Evolutionary conservation across 176 grass and related monocot genomes (phyloP).

Genomic region (Aegilops sharonensis): DNA sequence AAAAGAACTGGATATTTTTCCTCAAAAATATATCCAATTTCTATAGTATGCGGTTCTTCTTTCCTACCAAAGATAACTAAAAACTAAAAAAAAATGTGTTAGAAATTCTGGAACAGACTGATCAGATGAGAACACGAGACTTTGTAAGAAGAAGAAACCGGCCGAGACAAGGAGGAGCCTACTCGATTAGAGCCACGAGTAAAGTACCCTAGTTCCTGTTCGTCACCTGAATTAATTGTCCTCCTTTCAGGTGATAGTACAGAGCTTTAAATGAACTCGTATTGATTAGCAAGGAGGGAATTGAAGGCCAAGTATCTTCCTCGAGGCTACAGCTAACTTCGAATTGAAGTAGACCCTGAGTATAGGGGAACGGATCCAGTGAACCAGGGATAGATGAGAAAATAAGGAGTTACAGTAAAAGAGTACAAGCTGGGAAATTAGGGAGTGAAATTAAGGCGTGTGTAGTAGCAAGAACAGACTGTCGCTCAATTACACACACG

Average conservation of each 20-base stretch:
- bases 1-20: slow-evolving; percentile 14
- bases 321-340: slow-evolving; percentile 18
- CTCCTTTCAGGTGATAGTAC: slow-evolving; percentile 33
- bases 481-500: slow-evolving; percentile 14
- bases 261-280: slow-evolving; percentile 59
- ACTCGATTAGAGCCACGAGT: slow-evolving; percentile 9
- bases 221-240: slow-evolving; percentile 52
- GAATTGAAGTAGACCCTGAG: slow-evolving; percentile 31
- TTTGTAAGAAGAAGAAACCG: slow-evolving; percentile 10
- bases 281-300: slow-evolving; percentile 35
- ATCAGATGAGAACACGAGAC: slow-evolving; percentile 18
- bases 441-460: neutral
- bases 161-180: neutral
- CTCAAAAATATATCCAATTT: neutral
- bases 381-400: slow-evolving; percentile 15
- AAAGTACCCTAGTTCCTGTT: slow-evolving; percentile 30
- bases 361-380: slow-evolving; percentile 34
- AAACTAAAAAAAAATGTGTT: neutral
- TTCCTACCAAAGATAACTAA: neutral
- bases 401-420: neutral
- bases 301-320: slow-evolving; percentile 28
- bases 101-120: neutral
- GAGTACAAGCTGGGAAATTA: slow-evolving; percentile 1
- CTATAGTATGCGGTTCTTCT: neutral
- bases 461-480: slow-evolving; percentile 8